Base-by-base conservation (phyloP, 108 stramenopile genomes). In the Halocafeteria seosinensis region DNA sequence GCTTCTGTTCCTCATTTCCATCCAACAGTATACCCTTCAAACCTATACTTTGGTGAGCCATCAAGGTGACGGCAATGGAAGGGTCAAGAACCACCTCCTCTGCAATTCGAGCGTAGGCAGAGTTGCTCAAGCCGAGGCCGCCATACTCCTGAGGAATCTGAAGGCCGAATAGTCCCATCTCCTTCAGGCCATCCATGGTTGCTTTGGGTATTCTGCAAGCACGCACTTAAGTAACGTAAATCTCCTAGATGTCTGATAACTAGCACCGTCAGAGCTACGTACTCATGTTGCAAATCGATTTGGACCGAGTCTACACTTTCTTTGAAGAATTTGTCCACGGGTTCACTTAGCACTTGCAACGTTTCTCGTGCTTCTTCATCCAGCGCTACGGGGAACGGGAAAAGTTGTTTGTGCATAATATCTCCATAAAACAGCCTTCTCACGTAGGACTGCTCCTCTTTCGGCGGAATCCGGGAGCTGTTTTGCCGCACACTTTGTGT, bases 11-110 rank as follows among this genome's bases (percentile, higher is more conserved):
- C 30, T 55, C 31, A 12, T 53, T 62, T 35, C 65, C 65, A 24
- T 63, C 26, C 23, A 63, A 25, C 6, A 66, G 51, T 8, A 66
- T 61, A 28, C 65, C 65, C 6, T 61, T 61, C 27, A 62, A 32
- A 58, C 65, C 63, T 9, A 63, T 61, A 58, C 65, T 66, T 31
- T 61, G 65, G 34, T 66, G 65, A 9, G 52, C 52, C 52, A 53
- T 53, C 29, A 53, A 30, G 6, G 52, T 53, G 6, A 53, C 52
- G 3, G 52, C 52, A 30, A 3, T 6, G 52, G 6, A 6, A 30
- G 52, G 6, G 52, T 53, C 52, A 27, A 9, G 3, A 30, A 53
- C 52, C 17, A 66, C 36, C 65, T 66, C 65, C 26, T 66, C 65
- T 35, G 59, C 61, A 38, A 66, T 61, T n/a, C 27, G 27, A 28